phyloP scores from a whole-genome alignment of 495 filamentous ascomycete species.

The Terfezia boudieri region DNA sequence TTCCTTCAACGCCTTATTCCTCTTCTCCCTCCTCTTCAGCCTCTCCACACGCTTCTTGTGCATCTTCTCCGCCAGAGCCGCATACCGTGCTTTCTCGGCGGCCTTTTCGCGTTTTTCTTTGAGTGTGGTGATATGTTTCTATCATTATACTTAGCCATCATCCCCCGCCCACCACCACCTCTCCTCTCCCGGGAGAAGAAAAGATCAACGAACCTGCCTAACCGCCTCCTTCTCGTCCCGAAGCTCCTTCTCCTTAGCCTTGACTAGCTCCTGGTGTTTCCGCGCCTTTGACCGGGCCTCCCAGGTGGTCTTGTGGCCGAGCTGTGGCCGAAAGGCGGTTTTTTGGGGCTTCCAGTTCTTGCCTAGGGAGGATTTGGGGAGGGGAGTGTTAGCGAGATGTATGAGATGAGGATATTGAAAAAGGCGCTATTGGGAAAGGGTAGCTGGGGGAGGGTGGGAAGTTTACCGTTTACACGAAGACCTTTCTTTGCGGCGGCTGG shows the following conservation, averaged over 20 bases:
- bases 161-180: not conserved
- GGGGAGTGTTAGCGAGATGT: too few species aligned
- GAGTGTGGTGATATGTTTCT: conserved; percentile 55
- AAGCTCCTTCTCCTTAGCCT: conserved; percentile 81
- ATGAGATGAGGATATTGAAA: too few species aligned
- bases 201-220: conserved; percentile 37
- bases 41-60: conserved; percentile 84
- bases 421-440: too few species aligned
- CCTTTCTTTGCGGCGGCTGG: too few species aligned
- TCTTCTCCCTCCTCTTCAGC: conserved; percentile 82
- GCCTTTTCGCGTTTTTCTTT: conserved; percentile 65
- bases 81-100: conserved; percentile 81
- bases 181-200: not conserved
- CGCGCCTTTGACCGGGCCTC: conserved; percentile 45
- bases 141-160: not conserved
- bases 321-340: conserved; percentile 65
- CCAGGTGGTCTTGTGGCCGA: conserved; percentile 47
- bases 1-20: conserved; percentile 76
- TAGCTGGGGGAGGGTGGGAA: too few species aligned
- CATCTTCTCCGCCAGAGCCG: conserved; percentile 94
- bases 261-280: conserved; percentile 44
- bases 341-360: conserved; percentile 80
- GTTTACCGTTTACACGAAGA: too few species aligned
- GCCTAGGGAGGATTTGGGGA: conserved; percentile 30
- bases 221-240: conserved; percentile 85